Evolutionary conservation across 2,329 filamentous ascomycete genomes (phyloP), one percentile per base, ranked within the genome.

Genomic region (Verticillium isaacii): DNA sequence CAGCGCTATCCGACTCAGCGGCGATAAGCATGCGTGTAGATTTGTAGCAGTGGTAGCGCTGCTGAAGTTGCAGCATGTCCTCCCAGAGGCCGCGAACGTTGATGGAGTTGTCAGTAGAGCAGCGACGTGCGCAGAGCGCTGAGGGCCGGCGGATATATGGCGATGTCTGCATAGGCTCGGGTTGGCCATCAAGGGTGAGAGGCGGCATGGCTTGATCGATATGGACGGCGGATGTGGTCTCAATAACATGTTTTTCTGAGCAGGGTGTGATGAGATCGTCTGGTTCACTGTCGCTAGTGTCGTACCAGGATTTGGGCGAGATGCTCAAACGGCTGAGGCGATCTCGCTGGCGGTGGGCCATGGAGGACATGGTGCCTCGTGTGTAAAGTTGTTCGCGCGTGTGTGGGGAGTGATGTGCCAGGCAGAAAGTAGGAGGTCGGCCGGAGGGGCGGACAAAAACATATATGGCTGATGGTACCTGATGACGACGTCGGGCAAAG

Each of bases 11-110:
- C 15, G 23, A 34, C 15, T 62, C 64, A 23, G 64, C 63, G 17
- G 64, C 64, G 45, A 66, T 65, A 50, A 63, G 63, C 64, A 66
- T 66, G 14, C 64, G 63, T 2, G 64, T 65, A 23, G 64, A 66
- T 50, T 65, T 66, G 57, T 66, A 66, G 61, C 64, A 66, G 61
- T 62, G 63, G 23, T 66, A 66, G 39, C 52, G 34, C 37, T 66
- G 64, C 58, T 66, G 64, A 23, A 66, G 61, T 23, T 62, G 61
- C 3, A 66, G 58, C 64, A 66, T 66, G 54, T 57, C 64, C n/a
- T 62, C 61, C 64, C 64, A 66, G 12, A 66, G 58, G 36, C 59
- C 63, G 25, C 60, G 59, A n/a, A 65, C 52, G 54, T 65, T 52
- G 60, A 55, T 58, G 54, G 62, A 56, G 15, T 64, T 56, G 14